A percentile compares a stretch with the other conserved stretches of the same genome.
Evolutionary conservation across 148 eudicot species (phyloP).

Genomic region (Spergularia bocconei): DNA sequence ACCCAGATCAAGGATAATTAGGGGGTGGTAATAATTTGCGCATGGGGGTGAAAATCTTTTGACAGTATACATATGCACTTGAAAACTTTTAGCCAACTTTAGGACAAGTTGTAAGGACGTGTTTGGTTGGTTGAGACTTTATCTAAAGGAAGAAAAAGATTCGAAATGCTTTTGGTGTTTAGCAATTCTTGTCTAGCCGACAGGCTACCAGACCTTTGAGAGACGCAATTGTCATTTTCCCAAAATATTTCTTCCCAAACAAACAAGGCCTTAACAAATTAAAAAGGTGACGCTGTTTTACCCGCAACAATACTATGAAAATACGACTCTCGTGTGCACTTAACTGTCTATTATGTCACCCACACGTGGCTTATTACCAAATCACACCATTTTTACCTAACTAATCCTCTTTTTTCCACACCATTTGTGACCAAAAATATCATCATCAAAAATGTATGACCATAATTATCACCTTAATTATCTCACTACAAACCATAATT

Average conservation of each 20-base stretch:
- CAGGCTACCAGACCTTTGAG: conserved; percentile 22
- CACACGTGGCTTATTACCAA: conserved; percentile 28
- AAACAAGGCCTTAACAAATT: background rate
- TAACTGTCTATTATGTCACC: conserved; percentile 21
- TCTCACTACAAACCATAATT: too few relatives aligned
- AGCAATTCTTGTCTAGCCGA: conserved; percentile 32
- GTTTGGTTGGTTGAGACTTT: conserved; percentile 20
- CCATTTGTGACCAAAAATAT: too few relatives aligned
- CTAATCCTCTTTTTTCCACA: background rate
- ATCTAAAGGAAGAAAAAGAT: conserved; percentile 27
- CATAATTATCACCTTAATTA: too few relatives aligned
- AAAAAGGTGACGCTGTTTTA: background rate
- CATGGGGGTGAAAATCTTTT: background rate
- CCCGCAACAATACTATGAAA: background rate
- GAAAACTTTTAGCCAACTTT: background rate
- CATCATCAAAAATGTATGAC: too few relatives aligned
- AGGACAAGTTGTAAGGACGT: conserved; percentile 5
- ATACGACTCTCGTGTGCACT: conserved; percentile 18
- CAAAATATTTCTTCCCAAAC: background rate
- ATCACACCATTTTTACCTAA: conserved; percentile 11
- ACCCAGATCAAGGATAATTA: too few relatives aligned
- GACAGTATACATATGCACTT: too few relatives aligned
- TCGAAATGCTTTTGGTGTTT: conserved; percentile 22
- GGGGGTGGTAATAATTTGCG: background rate
- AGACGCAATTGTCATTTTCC: conserved; percentile 29